A percentile compares a stretch with the other conserved stretches of the same genome.
These are phyloP conservation scores for Coniferiporia sulphurascens DNA, from an alignment of 1,284 basidiomycete species.

Conservation along the genomic window DNA sequence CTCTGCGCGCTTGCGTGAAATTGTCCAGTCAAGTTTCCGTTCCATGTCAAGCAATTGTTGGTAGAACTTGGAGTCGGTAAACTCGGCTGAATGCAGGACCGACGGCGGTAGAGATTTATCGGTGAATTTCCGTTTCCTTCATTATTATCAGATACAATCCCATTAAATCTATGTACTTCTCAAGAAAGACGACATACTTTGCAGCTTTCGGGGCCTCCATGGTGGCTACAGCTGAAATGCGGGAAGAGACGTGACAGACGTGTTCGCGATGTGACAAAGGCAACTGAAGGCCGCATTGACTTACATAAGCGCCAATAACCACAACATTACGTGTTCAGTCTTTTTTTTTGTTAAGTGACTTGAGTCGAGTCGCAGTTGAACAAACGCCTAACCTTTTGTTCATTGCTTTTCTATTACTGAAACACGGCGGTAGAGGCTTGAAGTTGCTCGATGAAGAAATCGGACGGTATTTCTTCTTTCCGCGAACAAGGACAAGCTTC, in stretches of 20 bases:
- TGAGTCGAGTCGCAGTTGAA: no score
- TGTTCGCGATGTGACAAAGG: not conserved
- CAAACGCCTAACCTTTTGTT: no score
- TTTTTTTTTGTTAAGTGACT: no score
- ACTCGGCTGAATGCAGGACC: conserved; percentile 60
- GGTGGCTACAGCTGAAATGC: not conserved
- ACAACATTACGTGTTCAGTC: no score
- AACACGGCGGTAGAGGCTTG: no score
- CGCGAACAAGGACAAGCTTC: no score
- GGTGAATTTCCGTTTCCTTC: conserved; percentile 75
- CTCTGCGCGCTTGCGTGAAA: conserved; percentile 86
- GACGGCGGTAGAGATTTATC: conserved; percentile 76
- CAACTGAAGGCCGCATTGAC: no score
- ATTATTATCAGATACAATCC: not conserved
- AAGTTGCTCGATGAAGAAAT: no score
- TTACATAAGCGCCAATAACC: no score
- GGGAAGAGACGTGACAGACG: not conserved
- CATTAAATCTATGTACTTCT: not conserved
- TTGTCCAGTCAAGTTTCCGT: conserved; percentile 92
- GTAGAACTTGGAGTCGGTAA: conserved; percentile 85
- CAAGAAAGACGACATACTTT: conserved; percentile 7
- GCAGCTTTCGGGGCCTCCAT: conserved; percentile 16
- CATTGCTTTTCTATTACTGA: no score
- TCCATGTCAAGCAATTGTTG: conserved; percentile 84
- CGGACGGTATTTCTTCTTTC: no score